Conservation (phyloP, 345 rosid species). For the Boechera retrofracta region DNA sequence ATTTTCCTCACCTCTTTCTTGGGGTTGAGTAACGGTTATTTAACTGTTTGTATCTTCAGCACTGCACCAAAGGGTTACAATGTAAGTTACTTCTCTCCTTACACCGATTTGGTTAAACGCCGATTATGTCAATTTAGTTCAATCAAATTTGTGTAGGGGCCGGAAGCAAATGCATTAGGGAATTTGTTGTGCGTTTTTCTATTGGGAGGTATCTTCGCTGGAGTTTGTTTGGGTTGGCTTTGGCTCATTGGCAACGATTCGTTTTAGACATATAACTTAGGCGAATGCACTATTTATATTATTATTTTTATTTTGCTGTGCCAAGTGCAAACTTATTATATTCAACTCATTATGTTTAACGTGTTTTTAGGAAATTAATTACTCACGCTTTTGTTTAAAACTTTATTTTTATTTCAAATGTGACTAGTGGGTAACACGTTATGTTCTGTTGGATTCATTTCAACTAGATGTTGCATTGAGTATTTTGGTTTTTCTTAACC, state of each 20-base stretch:
- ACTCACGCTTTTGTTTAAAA: neutral
- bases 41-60: conserved; percentile 80
- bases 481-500: too few species aligned
- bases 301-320: neutral
- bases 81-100: conserved; percentile 50
- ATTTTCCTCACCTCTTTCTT: conserved; percentile 70
- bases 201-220: conserved; percentile 45
- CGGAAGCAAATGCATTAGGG: conserved; percentile 44
- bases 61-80: conserved; percentile 84
- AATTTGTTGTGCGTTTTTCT: conserved; percentile 42
- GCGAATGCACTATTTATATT: neutral
- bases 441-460: neutral
- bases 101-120: neutral
- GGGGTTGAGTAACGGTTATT: conserved; percentile 75
- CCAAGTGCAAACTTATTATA: neutral
- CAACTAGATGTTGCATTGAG: neutral
- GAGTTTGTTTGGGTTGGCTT: conserved; percentile 47
- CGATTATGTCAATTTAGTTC: neutral
- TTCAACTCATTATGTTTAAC: neutral
- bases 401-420: neutral
- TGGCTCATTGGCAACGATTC: conserved; percentile 52
- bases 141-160: conserved; percentile 36
- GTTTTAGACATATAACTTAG: conserved; percentile 37
- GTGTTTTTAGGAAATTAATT: neutral
- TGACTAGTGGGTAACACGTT: neutral